These are phyloP conservation scores for Nyctanthes arbortristis DNA, from an alignment of 257 asterid species.

Conservation along the genomic window DNA sequence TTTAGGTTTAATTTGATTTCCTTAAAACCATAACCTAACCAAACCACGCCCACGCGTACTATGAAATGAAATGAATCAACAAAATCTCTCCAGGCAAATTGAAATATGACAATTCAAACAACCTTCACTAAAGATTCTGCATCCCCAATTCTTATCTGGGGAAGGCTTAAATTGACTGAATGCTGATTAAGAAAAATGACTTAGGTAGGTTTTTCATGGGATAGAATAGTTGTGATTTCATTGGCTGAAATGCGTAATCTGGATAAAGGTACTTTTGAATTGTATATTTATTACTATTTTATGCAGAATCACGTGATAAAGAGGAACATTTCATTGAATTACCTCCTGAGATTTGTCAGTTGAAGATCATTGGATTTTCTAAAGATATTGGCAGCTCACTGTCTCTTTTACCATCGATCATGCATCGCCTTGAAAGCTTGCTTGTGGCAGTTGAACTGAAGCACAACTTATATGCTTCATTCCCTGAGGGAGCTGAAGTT, in stretches of 20 bases:
- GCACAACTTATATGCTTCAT: constrained; percentile 63
- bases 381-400: constrained; percentile 94
- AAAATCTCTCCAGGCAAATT: background rate
- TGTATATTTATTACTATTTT: constrained; percentile 25
- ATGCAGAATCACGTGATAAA: constrained; percentile 69
- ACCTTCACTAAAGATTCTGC: background rate
- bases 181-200: background rate
- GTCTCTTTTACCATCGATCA: constrained; percentile 87
- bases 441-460: constrained; percentile 88
- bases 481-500: constrained; percentile 80
- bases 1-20: too few species aligned
- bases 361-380: constrained; percentile 93
- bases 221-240: background rate
- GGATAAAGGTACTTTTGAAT: background rate
- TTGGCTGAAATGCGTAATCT: background rate
- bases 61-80: background rate
- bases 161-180: background rate
- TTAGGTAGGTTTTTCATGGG: background rate
- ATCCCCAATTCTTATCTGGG: background rate
- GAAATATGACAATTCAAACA: background rate
- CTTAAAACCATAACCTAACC: too few species aligned
- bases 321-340: constrained; percentile 86
- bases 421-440: constrained; percentile 88
- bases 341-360: constrained; percentile 93
- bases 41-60: too few species aligned